Evolutionary conservation across 805 yeast species (phyloP).

Genomic region (Pichia eremophila): DNA sequence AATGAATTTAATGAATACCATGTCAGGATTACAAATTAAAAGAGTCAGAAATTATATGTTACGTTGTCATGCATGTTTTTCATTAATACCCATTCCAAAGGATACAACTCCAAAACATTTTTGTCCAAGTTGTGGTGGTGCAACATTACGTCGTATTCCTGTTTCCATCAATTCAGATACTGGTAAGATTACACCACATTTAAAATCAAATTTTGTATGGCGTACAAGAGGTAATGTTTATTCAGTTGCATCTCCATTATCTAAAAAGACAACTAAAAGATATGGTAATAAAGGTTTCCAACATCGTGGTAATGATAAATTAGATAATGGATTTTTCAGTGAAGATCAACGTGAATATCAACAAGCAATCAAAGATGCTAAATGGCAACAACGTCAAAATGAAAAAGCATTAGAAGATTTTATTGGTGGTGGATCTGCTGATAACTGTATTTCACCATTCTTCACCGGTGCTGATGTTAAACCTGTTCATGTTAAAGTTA

Average conservation of each 20-base stretch:
- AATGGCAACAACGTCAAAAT: slow-evolving; percentile 77
- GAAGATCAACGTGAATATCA: slow-evolving; percentile 94
- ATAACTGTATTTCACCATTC: slow-evolving; percentile 84
- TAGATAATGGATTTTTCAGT: slow-evolving; percentile 53
- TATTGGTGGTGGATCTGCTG: slow-evolving; percentile 92
- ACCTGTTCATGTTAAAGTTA: slow-evolving; percentile 67
- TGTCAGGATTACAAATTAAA: slow-evolving; percentile 76
- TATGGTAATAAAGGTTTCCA: slow-evolving; percentile 75
- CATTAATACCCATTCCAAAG: slow-evolving; percentile 67
- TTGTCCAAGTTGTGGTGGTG: slow-evolving; percentile 94
- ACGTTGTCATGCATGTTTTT: slow-evolving; percentile 96
- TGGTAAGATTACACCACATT: slow-evolving; percentile 79
- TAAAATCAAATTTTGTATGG: slow-evolving; percentile 92
- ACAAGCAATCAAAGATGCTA: slow-evolving; percentile 77
- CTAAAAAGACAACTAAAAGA: slow-evolving; percentile 60
- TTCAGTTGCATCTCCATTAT: slow-evolving; percentile 79
- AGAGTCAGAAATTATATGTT: slow-evolving; percentile 87
- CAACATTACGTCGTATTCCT: slow-evolving; percentile 81
- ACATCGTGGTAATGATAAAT: slow-evolving; percentile 49
- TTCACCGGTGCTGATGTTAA: slow-evolving; percentile 46
- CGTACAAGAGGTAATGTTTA: slow-evolving; percentile 76
- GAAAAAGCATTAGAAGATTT: slow-evolving; percentile 81
- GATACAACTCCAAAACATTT: slow-evolving; percentile 74
- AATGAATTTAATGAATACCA: slow-evolving; percentile 71
- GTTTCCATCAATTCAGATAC: slow-evolving; percentile 72